Evolutionary conservation across 2,329 filamentous ascomycete species (phyloP), one percentile per base, ranked within the genome.

Genomic region (Colletotrichum cereale): DNA sequence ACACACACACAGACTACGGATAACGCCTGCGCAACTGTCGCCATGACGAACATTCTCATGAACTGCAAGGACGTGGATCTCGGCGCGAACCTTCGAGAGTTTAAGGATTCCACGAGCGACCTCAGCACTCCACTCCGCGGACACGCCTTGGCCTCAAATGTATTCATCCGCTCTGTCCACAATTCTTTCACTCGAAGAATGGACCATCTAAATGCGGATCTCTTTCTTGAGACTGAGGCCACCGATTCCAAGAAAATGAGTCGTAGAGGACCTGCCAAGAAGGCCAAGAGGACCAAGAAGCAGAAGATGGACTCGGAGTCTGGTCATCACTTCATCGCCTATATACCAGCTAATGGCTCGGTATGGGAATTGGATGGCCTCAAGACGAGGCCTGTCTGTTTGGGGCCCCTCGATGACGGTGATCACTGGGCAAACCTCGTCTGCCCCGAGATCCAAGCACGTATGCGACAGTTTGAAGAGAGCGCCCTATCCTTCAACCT

Each of bases 351-450:
- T 18, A 86, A 88, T n/a, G 91, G 89, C 2, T 85, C 89, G 67
- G 88, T 97, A 18, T 98, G 94, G 94, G 93, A 95, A 79, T 89
- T 98, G 6, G 96, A 98, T 80, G 96, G 96, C 5, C 84, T 98
- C 29, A 90, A 95, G 79, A 84, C 84, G 52, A 89, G 91, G 74
- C 96, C 94, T 3, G 87, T 90, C 42, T 87, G 86, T 67, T 84
- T 95, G 67, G 91, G 91, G 48, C 56, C 66, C 26, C 57, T 66
- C 38, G 67, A 74, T 81, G 83, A 81, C 29, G 75, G 55, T 14
- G 62, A 47, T 6, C 86, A 91, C 75, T 97, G 95, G 95, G 85
- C 94, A 4, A 80, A 83, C 2, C 80, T 91, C 8, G 92, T 90
- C 1, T 86, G 86, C 62, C 87, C 89, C 0, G 87, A 91, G 11